Conservation (phyloP, 1,139 yeast genomes). For the Yamadazyma diddensiae region DNA sequence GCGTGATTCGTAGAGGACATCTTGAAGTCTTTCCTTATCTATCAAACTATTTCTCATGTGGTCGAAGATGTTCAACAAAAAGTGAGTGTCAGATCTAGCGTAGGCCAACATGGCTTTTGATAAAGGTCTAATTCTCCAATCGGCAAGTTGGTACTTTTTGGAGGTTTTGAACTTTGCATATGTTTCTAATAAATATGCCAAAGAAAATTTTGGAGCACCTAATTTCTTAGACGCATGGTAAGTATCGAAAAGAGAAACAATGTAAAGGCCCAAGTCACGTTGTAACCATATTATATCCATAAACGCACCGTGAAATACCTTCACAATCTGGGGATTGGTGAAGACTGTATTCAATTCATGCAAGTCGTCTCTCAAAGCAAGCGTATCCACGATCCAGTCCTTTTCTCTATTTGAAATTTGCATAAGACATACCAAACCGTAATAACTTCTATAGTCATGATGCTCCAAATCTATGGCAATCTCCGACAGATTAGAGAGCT, state of each 20-base stretch:
- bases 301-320: slow-evolving; percentile 93
- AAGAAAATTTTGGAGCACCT: slow-evolving; percentile 76
- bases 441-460: slow-evolving; percentile 86
- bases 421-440: slow-evolving; percentile 91
- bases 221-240: slow-evolving; percentile 81
- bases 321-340: slow-evolving; percentile 74
- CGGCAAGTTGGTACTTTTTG: slow-evolving; percentile 93
- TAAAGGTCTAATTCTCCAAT: slow-evolving; percentile 92
- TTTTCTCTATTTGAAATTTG: slow-evolving; percentile 81
- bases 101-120: slow-evolving; percentile 74
- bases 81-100: slow-evolving; percentile 96
- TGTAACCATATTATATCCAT: slow-evolving; percentile 98
- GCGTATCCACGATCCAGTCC: slow-evolving; percentile 83
- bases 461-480: slow-evolving; percentile 98
- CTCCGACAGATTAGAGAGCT: slow-evolving; percentile 50
- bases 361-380: slow-evolving; percentile 70
- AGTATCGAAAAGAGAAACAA: slow-evolving; percentile 90
- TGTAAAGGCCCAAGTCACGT: slow-evolving; percentile 87
- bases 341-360: slow-evolving; percentile 68
- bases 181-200: slow-evolving; percentile 78
- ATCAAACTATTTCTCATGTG: slow-evolving; percentile 65
- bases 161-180: slow-evolving; percentile 86
- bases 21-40: slow-evolving; percentile 22
- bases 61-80: slow-evolving; percentile 76
- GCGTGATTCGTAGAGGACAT: slow-evolving; percentile 75